Conservation (phyloP, 2,329 filamentous ascomycete species). For the Corinectria fuckeliana region DNA sequence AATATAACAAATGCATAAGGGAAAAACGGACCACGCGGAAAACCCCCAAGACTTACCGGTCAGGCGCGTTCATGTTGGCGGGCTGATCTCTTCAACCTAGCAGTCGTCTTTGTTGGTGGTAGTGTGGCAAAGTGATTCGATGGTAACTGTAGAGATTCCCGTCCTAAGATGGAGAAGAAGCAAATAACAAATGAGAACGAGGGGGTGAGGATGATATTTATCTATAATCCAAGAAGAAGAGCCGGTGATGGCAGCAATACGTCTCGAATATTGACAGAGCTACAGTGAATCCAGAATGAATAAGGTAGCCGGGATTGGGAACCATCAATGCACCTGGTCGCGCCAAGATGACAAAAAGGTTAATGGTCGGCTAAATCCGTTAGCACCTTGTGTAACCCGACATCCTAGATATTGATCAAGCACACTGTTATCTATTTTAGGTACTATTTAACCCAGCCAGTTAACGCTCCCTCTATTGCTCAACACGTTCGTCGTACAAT, state of each 20-base stretch:
- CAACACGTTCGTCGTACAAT: neutral
- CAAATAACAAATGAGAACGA: neutral
- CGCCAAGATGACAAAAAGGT: slow-evolving; percentile 29
- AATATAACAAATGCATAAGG: neutral
- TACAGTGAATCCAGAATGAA: slow-evolving; percentile 20
- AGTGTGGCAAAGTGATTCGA: neutral
- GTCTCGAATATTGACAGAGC: slow-evolving; percentile 1
- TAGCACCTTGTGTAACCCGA: slow-evolving; percentile 1
- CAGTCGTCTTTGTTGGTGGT: neutral
- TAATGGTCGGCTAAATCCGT: slow-evolving; percentile 40
- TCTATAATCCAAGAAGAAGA: slow-evolving; percentile 23
- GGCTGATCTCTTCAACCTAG: neutral
- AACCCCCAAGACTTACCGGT: slow-evolving; percentile 52
- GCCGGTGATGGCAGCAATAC: slow-evolving; percentile 13
- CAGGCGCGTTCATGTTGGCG: slow-evolving; percentile 61
- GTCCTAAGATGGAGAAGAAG: neutral
- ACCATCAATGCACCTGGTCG: slow-evolving; percentile 19
- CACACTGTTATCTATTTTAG: neutral
- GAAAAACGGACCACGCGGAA: neutral
- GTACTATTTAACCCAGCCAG: neutral
- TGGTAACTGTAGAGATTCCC: neutral
- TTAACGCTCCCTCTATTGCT: neutral
- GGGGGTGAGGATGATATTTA: neutral
- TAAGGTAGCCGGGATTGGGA: slow-evolving; percentile 18
- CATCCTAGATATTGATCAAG: neutral